Conservation (phyloP, 2,329 filamentous ascomycete genomes). For the Lasiodiplodia gonubiensis region DNA sequence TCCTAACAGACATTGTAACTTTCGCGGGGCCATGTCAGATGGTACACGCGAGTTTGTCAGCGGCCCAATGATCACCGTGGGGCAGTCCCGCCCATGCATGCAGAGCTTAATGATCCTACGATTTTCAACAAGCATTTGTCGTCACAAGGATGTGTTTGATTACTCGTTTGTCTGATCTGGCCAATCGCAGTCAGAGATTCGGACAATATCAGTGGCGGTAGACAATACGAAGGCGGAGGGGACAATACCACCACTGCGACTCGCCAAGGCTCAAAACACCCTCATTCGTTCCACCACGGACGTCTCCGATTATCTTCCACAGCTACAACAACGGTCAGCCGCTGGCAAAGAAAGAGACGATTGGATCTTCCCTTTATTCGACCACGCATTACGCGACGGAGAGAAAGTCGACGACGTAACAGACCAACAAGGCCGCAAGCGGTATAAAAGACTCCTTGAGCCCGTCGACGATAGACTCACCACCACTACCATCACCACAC, state of each 20-base stretch:
- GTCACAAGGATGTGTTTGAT: neutral
- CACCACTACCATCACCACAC: neutral
- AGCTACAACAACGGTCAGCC: neutral
- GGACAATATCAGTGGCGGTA: constrained; percentile 15
- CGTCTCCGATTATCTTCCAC: neutral
- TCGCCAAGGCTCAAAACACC: constrained; percentile 1
- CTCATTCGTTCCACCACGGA: neutral
- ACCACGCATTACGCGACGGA: neutral
- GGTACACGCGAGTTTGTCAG: neutral
- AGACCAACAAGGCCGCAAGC: neutral
- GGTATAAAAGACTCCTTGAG: neutral
- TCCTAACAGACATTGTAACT: too few relatives aligned
- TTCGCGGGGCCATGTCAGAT: neutral
- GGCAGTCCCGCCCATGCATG: neutral
- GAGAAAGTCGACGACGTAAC: neutral
- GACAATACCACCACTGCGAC: constrained; percentile 20
- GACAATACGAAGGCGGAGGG: neutral
- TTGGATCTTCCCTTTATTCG: neutral
- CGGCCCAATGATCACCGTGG: neutral
- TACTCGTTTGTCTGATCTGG: neutral
- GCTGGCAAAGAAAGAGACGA: neutral
- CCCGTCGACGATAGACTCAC: neutral
- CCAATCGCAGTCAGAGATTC: neutral
- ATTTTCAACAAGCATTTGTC: neutral
- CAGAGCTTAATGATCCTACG: neutral